Percentiles rank a stretch among this genome's conserved stretches.
Conservation (phyloP, 108 stramenopile species). For the Nannochloropsis salina region DNA sequence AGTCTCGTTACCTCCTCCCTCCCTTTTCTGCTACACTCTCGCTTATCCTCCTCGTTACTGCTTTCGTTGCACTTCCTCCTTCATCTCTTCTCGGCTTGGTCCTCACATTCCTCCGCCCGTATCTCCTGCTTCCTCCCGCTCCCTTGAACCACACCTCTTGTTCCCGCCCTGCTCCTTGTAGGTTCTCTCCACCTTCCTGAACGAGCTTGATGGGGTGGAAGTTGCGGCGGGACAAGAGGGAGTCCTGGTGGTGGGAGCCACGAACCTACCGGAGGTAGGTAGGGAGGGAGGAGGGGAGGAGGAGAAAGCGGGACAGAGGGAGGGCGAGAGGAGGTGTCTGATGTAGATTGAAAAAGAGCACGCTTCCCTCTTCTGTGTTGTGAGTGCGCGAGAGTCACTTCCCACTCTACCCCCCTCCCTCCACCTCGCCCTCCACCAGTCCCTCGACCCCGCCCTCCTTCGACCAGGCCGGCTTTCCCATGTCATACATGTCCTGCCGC, state of each 20-base stretch:
- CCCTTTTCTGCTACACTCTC: background rate
- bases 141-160: background rate
- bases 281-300: background rate
- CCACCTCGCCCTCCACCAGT: conserved; percentile 19
- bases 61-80: background rate
- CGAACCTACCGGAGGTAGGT: conserved; percentile 25
- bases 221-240: conserved; percentile 23
- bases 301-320: background rate
- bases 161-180: background rate
- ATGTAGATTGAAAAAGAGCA: background rate
- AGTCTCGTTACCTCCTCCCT: background rate
- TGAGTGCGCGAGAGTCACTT: background rate
- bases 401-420: background rate
- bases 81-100: background rate
- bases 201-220: conserved; percentile 46
- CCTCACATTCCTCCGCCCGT: background rate
- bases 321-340: background rate
- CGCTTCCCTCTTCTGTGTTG: background rate
- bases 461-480: conserved; percentile 37
- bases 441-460: conserved; percentile 39
- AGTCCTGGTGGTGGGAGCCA: conserved; percentile 44
- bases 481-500: conserved; percentile 28
- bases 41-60: background rate
- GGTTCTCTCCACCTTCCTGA: conserved; percentile 44
- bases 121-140: background rate